Base-by-base conservation (phyloP, 805 yeast genomes). In the Myxozyma neotropica region DNA sequence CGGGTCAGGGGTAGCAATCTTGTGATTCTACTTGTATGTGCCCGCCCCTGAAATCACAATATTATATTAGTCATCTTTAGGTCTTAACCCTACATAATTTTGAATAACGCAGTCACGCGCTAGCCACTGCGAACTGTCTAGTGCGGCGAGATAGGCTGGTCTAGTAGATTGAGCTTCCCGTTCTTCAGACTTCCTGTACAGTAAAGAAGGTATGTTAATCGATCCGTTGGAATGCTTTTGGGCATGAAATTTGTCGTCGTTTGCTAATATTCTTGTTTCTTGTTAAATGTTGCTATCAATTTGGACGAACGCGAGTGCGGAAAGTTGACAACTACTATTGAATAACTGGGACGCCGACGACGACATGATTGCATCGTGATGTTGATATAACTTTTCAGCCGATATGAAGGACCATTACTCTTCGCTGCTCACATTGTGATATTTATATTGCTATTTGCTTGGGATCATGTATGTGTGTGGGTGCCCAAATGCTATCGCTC, bases 31-130 rank as follows among this genome's bases (percentile, higher is more conserved):
- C 21, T 21, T 13, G 3, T 27, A n/a, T 40, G 19, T 24, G 13
- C 26, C 35, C 4, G n/a, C 46, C 43, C 54, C 36, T 38, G 39
- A 39, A 21, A 7, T 43, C 56, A 35, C 48, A 38, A 21, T 23
- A 17, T 23, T 10, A 10, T n/a, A n/a, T 10, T 38, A n/a, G 21
- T n/a, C 21, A 4, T 4, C 10, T 1, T 3, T 33, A 47, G 53
- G 58, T 47, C 40, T 3, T 24, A 56, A 24, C 50, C 55, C 47
- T 44, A 44, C 17, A 23, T 1, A 2, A 4, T 1, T n/a, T n/a
- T 13, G 2, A 8, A 26, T 10, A 33, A 15, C 35, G 55, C 59
- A 38, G 55, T 48, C 55, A 51, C 55, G 26, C 24, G 26, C n/a
- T n/a, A n/a, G n/a, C n/a, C n/a, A n/a, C n/a, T n/a, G n/a, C n/a